Conservation (phyloP, 805 yeast genomes). For the Cyberlindnera mrakii region DNA sequence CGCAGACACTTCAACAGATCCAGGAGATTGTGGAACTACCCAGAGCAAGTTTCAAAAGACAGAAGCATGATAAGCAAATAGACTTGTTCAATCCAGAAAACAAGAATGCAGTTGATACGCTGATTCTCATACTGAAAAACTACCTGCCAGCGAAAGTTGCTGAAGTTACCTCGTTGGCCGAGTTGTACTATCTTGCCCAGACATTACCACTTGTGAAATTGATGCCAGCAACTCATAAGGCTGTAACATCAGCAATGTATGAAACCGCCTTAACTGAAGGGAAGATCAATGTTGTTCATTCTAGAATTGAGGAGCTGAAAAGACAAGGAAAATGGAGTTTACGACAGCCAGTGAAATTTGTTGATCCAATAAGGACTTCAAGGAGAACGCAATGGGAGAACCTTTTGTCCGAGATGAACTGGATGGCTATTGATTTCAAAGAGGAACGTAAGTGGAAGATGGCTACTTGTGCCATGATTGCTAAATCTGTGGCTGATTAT, state of each 20-base stretch:
- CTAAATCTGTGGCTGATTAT: conserved; percentile 70
- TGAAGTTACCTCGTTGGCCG: conserved; percentile 68
- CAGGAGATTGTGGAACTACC: background rate
- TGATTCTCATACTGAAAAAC: conserved; percentile 44
- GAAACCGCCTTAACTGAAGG: conserved; percentile 87
- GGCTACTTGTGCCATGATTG: conserved; percentile 62
- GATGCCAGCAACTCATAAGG: conserved; percentile 80
- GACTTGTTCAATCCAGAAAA: conserved; percentile 28
- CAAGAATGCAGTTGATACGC: conserved; percentile 37
- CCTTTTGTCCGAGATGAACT: conserved; percentile 68
- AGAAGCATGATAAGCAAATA: conserved; percentile 10
- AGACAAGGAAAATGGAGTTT: conserved; percentile 86
- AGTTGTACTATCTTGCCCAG: conserved; percentile 80
- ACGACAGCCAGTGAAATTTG: conserved; percentile 68
- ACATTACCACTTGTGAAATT: conserved; percentile 79
- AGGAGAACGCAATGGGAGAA: conserved; percentile 61
- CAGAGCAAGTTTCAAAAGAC: conserved; percentile 5
- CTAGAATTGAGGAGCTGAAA: conserved; percentile 87
- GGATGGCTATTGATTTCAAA: conserved; percentile 76
- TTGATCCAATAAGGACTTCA: conserved; percentile 50
- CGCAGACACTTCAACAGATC: background rate
- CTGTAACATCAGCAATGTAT: conserved; percentile 76
- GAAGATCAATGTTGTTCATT: conserved; percentile 80
- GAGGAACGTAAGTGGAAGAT: conserved; percentile 66
- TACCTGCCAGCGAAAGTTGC: conserved; percentile 47